phyloP scores from a whole-genome alignment of 352 stramenopile species.

The Aphanomyces invadans region DNA sequence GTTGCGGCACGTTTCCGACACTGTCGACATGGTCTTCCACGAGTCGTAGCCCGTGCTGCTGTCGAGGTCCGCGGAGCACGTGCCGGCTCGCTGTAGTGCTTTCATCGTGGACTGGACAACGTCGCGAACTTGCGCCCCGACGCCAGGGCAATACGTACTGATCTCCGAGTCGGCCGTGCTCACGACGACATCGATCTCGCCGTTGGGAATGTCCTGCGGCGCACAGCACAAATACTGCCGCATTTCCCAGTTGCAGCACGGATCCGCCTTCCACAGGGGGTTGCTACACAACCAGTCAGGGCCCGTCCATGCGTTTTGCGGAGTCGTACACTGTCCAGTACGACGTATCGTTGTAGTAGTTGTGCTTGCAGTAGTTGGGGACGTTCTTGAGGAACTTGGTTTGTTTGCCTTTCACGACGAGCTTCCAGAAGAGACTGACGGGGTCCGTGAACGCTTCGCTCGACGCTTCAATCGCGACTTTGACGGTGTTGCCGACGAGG shows the following conservation, averaged over 20 bases:
- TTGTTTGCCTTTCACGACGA: neutral
- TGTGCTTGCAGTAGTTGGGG: neutral
- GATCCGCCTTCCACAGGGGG: slow-evolving; percentile 2
- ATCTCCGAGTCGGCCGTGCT: neutral
- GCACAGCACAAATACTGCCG: neutral
- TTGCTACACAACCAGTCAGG: neutral
- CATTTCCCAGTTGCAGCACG: slow-evolving; percentile 11
- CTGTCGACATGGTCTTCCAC: neutral
- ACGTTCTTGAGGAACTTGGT: neutral
- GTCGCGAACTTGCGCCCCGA: neutral
- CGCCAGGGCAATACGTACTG: slow-evolving; percentile 1
- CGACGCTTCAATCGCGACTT: neutral
- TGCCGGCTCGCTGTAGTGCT: neutral
- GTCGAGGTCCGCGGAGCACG: neutral
- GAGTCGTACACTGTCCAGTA: slow-evolving; percentile 8
- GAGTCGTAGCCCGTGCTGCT: neutral
- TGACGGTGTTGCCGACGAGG: neutral
- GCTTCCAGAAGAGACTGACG: neutral
- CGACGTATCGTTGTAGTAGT: slow-evolving; percentile 1
- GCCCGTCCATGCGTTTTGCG: neutral
- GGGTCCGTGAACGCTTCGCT: neutral
- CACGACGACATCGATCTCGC: slow-evolving; percentile 2
- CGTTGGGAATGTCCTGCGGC: neutral
- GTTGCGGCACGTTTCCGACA: neutral
- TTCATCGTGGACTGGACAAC: slow-evolving; percentile 2